Evolutionary conservation across 2,329 filamentous ascomycete species (phyloP).

Genomic region (Verticillium dahliae): DNA sequence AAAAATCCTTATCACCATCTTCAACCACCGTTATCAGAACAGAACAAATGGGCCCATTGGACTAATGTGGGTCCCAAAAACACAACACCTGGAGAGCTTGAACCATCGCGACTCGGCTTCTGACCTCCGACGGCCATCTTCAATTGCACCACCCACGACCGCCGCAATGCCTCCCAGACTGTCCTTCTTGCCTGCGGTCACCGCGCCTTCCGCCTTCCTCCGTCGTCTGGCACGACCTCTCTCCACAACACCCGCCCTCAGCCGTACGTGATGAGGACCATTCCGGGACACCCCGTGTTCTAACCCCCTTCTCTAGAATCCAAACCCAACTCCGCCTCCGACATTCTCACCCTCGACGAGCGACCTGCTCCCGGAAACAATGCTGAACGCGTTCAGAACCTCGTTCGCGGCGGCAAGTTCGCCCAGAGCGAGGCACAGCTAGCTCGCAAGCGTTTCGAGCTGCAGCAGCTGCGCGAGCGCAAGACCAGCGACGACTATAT

Average conservation of each 20-base stretch:
- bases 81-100: conserved; percentile 5
- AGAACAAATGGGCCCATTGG: not conserved
- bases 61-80: not conserved
- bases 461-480: conserved; percentile 30
- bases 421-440: conserved; percentile 12
- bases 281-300: not conserved
- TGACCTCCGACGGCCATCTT: not conserved
- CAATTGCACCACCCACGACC: conserved; percentile 11
- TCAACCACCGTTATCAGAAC: not conserved
- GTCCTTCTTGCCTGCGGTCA: conserved; percentile 14
- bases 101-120: conserved; percentile 8
- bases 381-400: conserved; percentile 6
- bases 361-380: not conserved
- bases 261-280: conserved; percentile 4
- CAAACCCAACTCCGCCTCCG: conserved; percentile 4
- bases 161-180: conserved; percentile 33
- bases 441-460: conserved; percentile 23
- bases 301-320: not conserved
- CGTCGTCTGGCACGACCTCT: conserved; percentile 8
- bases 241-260: conserved; percentile 5
- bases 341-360: conserved; percentile 10
- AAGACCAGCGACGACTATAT: conserved; percentile 46
- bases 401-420: conserved; percentile 15
- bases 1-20: conserved; percentile 7
- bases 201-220: conserved; percentile 7